Evolutionary conservation across 192 early-diverging fungal genomes (phyloP).

Genomic region (Ambispora gerdemannii): DNA sequence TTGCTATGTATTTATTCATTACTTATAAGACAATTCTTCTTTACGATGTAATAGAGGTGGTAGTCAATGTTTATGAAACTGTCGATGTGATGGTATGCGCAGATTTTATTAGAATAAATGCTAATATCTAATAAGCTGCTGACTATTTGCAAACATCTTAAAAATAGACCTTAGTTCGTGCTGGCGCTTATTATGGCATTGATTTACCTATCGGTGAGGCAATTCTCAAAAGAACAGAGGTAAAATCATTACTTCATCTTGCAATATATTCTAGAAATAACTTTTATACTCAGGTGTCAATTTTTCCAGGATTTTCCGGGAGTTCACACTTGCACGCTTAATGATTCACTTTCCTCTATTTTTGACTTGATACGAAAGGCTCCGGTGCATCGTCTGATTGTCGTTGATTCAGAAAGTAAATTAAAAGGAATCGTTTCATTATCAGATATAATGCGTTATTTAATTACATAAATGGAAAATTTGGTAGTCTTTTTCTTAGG

Average conservation of each 20-base stretch:
- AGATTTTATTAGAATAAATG: too few species aligned
- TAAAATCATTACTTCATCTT: conserved; percentile 33
- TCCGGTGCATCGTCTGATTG: conserved; percentile 87
- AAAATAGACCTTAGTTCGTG: conserved; percentile 59
- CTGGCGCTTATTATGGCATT: conserved; percentile 71
- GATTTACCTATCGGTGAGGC: conserved; percentile 87
- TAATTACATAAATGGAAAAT: conserved; percentile 50
- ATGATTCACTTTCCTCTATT: conserved; percentile 84
- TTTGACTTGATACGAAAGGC: conserved; percentile 85
- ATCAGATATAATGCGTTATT: conserved; percentile 75
- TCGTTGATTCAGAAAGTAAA: conserved; percentile 77
- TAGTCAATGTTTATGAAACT: conserved; percentile 95
- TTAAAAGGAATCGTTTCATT: conserved; percentile 81
- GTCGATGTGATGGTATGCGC: conserved; percentile 90
- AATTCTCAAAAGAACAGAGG: conserved; percentile 74
- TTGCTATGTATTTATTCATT: neutral
- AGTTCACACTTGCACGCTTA: conserved; percentile 86
- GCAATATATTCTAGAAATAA: neutral
- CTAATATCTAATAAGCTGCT: too few species aligned
- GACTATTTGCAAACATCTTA: too few species aligned
- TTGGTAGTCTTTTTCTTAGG: too few species aligned
- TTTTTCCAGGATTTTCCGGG: conserved; percentile 77
- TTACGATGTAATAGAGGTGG: conserved; percentile 51
- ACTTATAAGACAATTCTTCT: neutral
- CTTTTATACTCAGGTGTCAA: neutral